Conservation (phyloP, 2,329 filamentous ascomycete genomes). For the Cladosporium phlei region DNA sequence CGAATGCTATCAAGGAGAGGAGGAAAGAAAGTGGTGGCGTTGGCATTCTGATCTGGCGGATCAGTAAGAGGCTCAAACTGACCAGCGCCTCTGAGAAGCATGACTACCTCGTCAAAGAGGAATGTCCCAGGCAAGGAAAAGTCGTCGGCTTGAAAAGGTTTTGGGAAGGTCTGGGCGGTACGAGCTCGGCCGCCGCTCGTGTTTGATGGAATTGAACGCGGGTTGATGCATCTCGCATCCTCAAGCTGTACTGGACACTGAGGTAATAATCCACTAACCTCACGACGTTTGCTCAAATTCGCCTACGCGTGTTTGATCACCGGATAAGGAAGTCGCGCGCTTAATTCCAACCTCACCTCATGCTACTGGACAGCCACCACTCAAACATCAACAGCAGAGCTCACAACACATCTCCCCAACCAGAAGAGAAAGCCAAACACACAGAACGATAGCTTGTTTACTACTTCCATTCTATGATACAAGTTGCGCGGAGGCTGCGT, state of each 20-base stretch:
- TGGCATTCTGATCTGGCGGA: conserved; percentile 38
- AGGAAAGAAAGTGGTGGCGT: conserved; percentile 37
- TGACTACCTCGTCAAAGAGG: conserved; percentile 3
- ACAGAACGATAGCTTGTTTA: conserved; percentile 1
- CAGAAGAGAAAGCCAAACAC: neutral
- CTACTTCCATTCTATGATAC: conserved; percentile 7
- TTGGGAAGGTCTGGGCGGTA: conserved; percentile 55
- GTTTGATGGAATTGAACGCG: too few species aligned
- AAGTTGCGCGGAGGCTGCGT: neutral
- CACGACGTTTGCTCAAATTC: too few species aligned
- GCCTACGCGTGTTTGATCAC: too few species aligned
- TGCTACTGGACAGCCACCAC: too few species aligned
- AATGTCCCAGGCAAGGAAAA: conserved; percentile 35
- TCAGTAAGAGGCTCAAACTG: conserved; percentile 40
- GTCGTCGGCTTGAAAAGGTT: conserved; percentile 53
- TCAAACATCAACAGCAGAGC: too few species aligned
- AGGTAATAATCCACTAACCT: too few species aligned
- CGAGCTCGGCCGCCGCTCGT: too few species aligned
- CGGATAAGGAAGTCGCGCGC: conserved; percentile 4
- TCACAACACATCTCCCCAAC: too few species aligned
- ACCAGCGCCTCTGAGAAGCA: conserved; percentile 21
- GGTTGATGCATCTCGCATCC: too few species aligned
- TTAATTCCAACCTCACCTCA: conserved; percentile 10
- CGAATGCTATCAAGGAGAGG: conserved; percentile 32
- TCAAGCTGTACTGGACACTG: too few species aligned